Percentiles rank a stretch among this genome's conserved stretches.
Conservation (phyloP, 2,329 filamentous ascomycete genomes). For the Exophiala sp. region DNA sequence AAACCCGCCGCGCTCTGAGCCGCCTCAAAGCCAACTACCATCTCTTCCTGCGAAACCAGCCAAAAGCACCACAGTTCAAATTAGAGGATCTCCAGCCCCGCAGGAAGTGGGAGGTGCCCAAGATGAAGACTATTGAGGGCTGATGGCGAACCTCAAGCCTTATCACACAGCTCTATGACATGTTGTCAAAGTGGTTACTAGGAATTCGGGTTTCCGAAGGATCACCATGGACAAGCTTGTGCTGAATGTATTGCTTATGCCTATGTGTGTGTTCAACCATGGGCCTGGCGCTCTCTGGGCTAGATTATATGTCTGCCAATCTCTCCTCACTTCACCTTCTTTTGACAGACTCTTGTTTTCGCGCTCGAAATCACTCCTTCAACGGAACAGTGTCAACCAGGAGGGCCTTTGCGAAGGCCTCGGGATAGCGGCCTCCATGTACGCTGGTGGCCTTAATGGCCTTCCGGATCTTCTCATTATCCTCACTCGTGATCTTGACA, state of each 20-base stretch:
- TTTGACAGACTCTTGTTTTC: background rate
- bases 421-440: slow-evolving; percentile 27
- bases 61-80: slow-evolving; percentile 18
- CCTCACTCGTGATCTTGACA: slow-evolving; percentile 27
- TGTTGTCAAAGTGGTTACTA: too few relatives aligned
- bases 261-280: background rate
- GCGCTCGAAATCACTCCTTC: slow-evolving; percentile 10
- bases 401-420: slow-evolving; percentile 15
- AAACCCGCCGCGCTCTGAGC: slow-evolving; percentile 24
- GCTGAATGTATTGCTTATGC: background rate
- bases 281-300: slow-evolving; percentile 1
- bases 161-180: background rate
- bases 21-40: slow-evolving; percentile 26
- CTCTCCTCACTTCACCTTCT: slow-evolving; percentile 1
- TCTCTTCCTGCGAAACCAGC: slow-evolving; percentile 28
- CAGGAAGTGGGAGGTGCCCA: slow-evolving; percentile 23
- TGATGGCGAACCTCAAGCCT: slow-evolving; percentile 3
- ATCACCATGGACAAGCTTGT: background rate
- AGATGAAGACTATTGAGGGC: slow-evolving; percentile 19
- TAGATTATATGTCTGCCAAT: slow-evolving; percentile 10
- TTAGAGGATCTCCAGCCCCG: slow-evolving; percentile 14
- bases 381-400: slow-evolving; percentile 26
- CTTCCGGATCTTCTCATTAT: slow-evolving; percentile 34
- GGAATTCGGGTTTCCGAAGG: background rate
- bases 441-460: slow-evolving; percentile 27